Conservation (phyloP, 2,329 filamentous ascomycete species). For the Pyrenophora graminea region DNA sequence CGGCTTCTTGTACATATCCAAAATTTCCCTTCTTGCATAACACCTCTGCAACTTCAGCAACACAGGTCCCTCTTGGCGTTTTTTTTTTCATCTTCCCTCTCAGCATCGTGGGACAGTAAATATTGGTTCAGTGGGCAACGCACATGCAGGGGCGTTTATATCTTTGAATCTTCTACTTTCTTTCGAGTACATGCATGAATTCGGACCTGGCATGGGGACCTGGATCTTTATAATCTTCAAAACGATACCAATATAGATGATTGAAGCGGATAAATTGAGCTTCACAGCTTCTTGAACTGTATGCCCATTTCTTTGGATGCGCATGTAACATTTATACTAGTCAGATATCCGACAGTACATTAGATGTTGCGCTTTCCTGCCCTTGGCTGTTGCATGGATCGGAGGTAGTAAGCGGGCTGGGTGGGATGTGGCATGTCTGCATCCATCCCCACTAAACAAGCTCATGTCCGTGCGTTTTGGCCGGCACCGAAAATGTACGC, state of each 20-base stretch:
- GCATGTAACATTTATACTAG: no score
- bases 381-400: not conserved
- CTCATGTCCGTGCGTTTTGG: slow-evolving; percentile 11
- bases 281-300: not conserved
- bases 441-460: slow-evolving; percentile 1
- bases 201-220: not conserved
- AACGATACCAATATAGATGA: slow-evolving; percentile 6
- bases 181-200: not conserved
- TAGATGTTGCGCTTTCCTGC: no score
- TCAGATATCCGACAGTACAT: no score
- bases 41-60: not conserved
- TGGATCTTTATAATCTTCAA: not conserved
- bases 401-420: no score
- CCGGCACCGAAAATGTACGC: slow-evolving; percentile 13
- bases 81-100: no score
- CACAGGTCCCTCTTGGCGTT: no score
- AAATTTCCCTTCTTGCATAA: not conserved
- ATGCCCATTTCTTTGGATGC: no score
- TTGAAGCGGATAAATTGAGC: not conserved
- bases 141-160: not conserved
- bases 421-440: not conserved
- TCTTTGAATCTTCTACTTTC: not conserved
- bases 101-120: no score
- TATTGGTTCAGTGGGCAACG: not conserved
- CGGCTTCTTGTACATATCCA: slow-evolving; percentile 9